Conservation (phyloP, 2,329 filamentous ascomycete species). For the Bipolaris oryzae region DNA sequence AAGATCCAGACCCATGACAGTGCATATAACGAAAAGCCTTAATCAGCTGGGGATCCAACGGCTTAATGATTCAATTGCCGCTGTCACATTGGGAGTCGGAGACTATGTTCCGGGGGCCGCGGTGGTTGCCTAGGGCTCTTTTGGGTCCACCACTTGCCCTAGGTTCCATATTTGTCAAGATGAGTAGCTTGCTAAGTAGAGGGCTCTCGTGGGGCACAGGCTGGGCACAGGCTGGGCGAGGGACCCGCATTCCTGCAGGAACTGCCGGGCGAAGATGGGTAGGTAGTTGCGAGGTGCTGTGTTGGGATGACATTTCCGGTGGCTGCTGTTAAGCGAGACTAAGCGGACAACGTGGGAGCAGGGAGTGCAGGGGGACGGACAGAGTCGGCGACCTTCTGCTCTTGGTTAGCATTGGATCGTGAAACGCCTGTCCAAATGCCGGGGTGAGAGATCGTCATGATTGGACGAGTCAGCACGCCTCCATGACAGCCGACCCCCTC, state of each 20-base stretch:
- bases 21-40: not conserved
- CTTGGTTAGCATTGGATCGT: conserved; percentile 10
- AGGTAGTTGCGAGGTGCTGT: conserved; percentile 2
- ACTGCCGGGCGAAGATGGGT: conserved; percentile 1
- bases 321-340: conserved; percentile 5
- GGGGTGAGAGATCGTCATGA: conserved; percentile 5
- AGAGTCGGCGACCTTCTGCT: conserved; percentile 14
- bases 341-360: conserved; percentile 10
- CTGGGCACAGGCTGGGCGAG: conserved; percentile 15
- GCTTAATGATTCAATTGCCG: not conserved
- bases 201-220: conserved; percentile 13
- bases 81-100: conserved; percentile 3
- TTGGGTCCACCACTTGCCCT: not conserved
- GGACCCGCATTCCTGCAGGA: conserved; percentile 11
- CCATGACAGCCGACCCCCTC: conserved; percentile 1
- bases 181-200: not conserved
- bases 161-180: not conserved
- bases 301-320: conserved; percentile 15
- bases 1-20: not conserved
- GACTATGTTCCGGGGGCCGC: conserved; percentile 2
- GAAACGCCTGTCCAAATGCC: conserved; percentile 15
- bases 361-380: conserved; percentile 13
- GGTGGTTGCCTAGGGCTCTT: not conserved
- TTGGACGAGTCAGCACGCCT: conserved; percentile 3
- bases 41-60: not conserved